Base-by-base conservation (phyloP, 164 flowering plant species). In the Magnolia kwangsiensis region DNA sequence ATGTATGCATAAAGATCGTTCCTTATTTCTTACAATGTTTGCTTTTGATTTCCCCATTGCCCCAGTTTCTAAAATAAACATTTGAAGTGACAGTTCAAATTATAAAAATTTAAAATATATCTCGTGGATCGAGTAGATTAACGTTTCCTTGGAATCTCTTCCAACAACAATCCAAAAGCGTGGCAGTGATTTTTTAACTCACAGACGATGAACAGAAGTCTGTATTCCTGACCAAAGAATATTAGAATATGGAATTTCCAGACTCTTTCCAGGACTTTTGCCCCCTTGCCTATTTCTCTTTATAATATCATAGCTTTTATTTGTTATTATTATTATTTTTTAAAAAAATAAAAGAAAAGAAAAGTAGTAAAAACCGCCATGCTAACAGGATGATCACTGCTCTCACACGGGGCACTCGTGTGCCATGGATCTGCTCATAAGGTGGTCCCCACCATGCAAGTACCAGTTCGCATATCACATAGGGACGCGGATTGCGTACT, bases 171-270 rank as follows among this genome's bases (percentile, higher is more conserved):
- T 13, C 14, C 16, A 19, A 14, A 59, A 59, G 5, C 63, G 16
- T 59, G 63, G 63, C n/a, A 13, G n/a, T 59, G 45, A 64, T 64
- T 64, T 64, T 64, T n/a, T 64, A 64, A 64, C 10, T 64, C 8
- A 24, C 23, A 24, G 18, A 29, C 13, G 4, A 7, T 14, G 7
- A 67, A 67, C 67, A 67, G 70, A 67, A 67, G 70, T 67, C n/a
- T 67, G 70, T 67, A 67, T 67, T 67, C 70, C 70, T 67, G 70
- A 67, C 19, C 49, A 24, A 3, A 14, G 45, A 67, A n/a, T n/a
- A 37, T 37, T 37, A 64, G 67, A 64, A 64, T 64, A 21, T 29
- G 37, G 70, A 37, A 67, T 0, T 49, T 8, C 23, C 27, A 50
- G 8, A 49, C 4, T 5, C 27, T 70, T 70, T 20, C n/a, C 8